phyloP scores from a whole-genome alignment of 768 basidiomycete genomes.

The Psilocybe subaeruginosa region DNA sequence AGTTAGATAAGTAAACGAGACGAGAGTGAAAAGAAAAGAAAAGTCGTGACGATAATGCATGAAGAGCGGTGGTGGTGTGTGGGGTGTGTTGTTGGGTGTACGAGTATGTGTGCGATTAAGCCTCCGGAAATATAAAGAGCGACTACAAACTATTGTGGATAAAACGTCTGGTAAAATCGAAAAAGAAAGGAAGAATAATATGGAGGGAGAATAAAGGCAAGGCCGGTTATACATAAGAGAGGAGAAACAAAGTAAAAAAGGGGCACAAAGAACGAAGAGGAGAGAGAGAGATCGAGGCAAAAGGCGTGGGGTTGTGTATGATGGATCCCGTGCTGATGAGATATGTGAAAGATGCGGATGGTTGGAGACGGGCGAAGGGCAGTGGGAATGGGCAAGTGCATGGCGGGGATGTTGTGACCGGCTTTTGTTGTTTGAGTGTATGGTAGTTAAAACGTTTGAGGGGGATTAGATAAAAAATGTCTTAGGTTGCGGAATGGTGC shows the following conservation, averaged over 20 bases:
- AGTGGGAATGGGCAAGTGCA: neutral
- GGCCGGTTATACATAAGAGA: conserved; percentile 25
- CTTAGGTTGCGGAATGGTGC: neutral
- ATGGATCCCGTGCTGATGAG: too few relatives aligned
- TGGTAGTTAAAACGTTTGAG: neutral
- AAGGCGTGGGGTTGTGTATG: neutral
- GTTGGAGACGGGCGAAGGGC: neutral
- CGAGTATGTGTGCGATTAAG: conserved; percentile 21
- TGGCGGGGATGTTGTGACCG: neutral
- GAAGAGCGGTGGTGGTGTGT: conserved; percentile 20
- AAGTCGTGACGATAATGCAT: conserved; percentile 10
- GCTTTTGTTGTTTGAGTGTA: neutral
- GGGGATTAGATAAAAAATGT: conserved; percentile 5
- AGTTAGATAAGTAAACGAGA: conserved; percentile 33
- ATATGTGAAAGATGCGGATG: conserved; percentile 8
- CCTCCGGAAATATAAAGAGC: conserved; percentile 21
- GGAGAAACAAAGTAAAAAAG: conserved; percentile 1
- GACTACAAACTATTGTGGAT: conserved; percentile 20
- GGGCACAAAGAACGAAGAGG: neutral
- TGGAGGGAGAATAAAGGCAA: conserved; percentile 18
- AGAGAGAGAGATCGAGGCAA: neutral
- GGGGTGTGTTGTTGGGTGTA: neutral
- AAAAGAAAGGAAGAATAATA: conserved; percentile 17
- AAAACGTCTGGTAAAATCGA: conserved; percentile 16
- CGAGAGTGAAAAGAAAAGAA: conserved; percentile 11